Base-by-base conservation (phyloP, 164 flowering plant species). In the Stephania cephalantha region DNA sequence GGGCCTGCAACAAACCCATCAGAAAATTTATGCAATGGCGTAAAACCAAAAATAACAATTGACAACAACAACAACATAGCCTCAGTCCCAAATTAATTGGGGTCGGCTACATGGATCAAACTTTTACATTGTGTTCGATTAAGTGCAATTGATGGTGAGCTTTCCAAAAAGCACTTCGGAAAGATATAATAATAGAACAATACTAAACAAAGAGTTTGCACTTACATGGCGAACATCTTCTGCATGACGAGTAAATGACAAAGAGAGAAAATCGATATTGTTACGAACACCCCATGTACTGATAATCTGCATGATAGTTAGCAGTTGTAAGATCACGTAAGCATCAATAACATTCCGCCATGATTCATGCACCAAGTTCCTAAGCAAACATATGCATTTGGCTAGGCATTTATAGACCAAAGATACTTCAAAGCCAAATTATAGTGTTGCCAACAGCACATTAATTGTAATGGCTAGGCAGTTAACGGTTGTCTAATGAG, bases 171-270 rank as follows among this genome's bases (percentile, higher is more conserved):
- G n/a, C 30, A 2, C 22, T 30, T 85, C 86, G 93, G 89, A 80
- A 75, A 78, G 71, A 53, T 50, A 50, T 13, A 50, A 9, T 7
- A 9, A 35, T 35, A 35, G 42, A 35, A 35, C 42, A 35, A 2
- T 35, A 2, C 42, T 35, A 13, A 18, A 53, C 13, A 11, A 17
- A 20, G 8, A 61, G 25, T 61, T 15, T 25, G 17, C 65, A 52
- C 90, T 84, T 83, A 93, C 99, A 10, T 87, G 86, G 78, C 95
- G 97, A 80, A 95, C 94, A 86, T 95, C 99, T 86, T 95, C 96
- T 4, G 97, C 99, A 76, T 90, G 89, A 0, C 99, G 82, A 50
- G 97, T 90, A 74, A 83, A 90, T 61, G 99, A 95, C 73, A 95
- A 78, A 1, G 99, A 95, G 50, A 95, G 91, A 80, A 95, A 95